Evolutionary conservation across 495 filamentous ascomycete species (phyloP).

Genomic region (Hyaloscypha finlandica): DNA sequence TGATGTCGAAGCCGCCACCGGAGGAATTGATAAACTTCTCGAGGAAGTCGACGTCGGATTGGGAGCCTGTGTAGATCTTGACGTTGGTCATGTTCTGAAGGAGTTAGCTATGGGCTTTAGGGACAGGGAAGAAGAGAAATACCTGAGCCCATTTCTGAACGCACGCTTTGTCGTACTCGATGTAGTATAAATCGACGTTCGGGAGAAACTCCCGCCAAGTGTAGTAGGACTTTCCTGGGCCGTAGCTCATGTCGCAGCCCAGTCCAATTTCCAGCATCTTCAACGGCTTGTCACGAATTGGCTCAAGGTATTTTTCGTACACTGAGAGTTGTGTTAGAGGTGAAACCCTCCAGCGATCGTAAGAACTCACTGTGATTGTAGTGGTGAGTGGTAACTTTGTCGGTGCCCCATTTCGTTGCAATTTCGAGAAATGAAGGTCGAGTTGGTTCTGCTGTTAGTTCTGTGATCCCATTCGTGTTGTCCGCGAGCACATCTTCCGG

Average conservation of each 20-base stretch:
- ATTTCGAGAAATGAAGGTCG: slow-evolving; percentile 15
- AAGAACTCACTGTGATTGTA: slow-evolving; percentile 13
- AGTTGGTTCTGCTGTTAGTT: background rate
- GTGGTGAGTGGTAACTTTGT: slow-evolving; percentile 19
- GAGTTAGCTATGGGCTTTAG: background rate
- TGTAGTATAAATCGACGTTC: slow-evolving; percentile 24
- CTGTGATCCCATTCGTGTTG: background rate
- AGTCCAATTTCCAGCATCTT: slow-evolving; percentile 27
- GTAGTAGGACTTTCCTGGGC: slow-evolving; percentile 22
- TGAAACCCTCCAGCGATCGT: background rate
- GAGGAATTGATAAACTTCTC: slow-evolving; percentile 11
- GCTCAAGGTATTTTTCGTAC: slow-evolving; percentile 20
- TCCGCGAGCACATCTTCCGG: background rate
- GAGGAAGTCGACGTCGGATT: slow-evolving; percentile 16
- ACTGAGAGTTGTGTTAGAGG: background rate
- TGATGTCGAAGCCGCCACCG: slow-evolving; percentile 24
- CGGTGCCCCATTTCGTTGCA: slow-evolving; percentile 16
- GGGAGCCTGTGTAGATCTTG: slow-evolving; percentile 16
- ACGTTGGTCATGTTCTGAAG: slow-evolving; percentile 6
- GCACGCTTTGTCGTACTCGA: slow-evolving; percentile 22
- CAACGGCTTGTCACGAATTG: slow-evolving; percentile 18
- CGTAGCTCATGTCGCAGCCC: slow-evolving; percentile 24
- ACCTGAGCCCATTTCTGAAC: slow-evolving; percentile 18
- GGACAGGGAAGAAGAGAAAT: background rate
- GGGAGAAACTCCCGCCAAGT: slow-evolving; percentile 24